Evolutionary conservation across 2,329 filamentous ascomycete species (phyloP), one percentile per base, ranked within the genome.

Genomic region (Claviceps sp.): DNA sequence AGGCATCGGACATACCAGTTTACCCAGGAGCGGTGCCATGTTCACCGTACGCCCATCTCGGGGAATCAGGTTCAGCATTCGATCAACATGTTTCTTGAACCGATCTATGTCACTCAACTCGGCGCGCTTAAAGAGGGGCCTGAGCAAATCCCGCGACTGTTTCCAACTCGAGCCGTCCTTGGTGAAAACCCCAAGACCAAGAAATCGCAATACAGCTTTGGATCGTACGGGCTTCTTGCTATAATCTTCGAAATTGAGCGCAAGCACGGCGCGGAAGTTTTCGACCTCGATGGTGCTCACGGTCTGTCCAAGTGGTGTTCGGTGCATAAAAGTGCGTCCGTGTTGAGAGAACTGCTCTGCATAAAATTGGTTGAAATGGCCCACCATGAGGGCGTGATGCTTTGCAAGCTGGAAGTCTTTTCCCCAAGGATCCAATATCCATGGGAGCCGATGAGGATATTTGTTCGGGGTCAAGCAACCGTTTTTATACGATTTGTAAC

Each of bases 71-170:
- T 18, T 9, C 30, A 53, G 48, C 52, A 53, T 50, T 24, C 52
- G 43, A 30, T 53, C 48, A 30, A 53, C 52, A 34, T 53, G 52
- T 24, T 48, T 53, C 48, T 53, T 48, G 44, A 53, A 53, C 7
- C 38, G 52, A 16, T 53, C 30, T 30, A 53, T 14, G 22, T 53
- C 52, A 34, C 52, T 53, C 20, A 53, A 20, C 37, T 53, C 43
- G 7, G 52, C 52, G 16, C 52, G 52, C 26, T 34, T 43, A 24
- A 53, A 53, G 18, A 53, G 42, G 8, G 52, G 52, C 24, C 37
- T 44, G 1, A 53, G 43, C 43, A 50, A 30, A 9, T 53, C 48
- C 30, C 52, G 42, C 16, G 52, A 53, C 34, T 48, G 52, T 47
- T 45, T 43, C 52, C 52, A 53, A 13, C 30, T 24, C 11, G 48